Evolutionary conservation across 495 filamentous ascomycete genomes (phyloP).

Genomic region (Trichoderma erinaceum): DNA sequence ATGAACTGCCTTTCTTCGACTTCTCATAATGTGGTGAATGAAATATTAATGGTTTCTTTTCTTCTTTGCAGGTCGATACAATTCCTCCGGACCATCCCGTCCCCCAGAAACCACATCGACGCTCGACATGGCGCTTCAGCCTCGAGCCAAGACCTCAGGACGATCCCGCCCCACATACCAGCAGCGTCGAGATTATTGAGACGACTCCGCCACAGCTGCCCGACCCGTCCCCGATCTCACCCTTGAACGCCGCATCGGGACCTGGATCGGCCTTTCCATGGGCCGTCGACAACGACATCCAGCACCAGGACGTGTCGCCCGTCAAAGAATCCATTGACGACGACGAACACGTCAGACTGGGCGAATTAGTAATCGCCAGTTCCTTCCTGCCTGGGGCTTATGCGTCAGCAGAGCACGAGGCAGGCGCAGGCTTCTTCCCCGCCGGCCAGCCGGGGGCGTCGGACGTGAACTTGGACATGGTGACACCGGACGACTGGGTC

Average conservation of each 20-base stretch:
- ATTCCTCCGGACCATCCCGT: not conserved
- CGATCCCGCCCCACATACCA: slow-evolving; percentile 11
- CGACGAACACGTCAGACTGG: slow-evolving; percentile 3
- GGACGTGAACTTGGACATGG: slow-evolving; percentile 10
- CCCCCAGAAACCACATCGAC: not conserved
- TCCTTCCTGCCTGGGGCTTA: not conserved
- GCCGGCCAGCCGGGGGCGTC: not conserved
- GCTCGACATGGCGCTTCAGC: slow-evolving; percentile 4
- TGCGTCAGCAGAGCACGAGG: not conserved
- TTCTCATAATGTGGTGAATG: not conserved
- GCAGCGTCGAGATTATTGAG: slow-evolving; percentile 5
- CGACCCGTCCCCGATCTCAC: slow-evolving; percentile 23
- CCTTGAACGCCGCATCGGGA: slow-evolving; percentile 20
- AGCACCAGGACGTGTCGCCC: not conserved
- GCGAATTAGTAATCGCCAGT: not conserved
- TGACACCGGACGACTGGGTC: slow-evolving; percentile 32
- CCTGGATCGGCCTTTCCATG: slow-evolving; percentile 16
- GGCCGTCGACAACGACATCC: not conserved
- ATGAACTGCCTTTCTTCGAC: not conserved
- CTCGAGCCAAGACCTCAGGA: slow-evolving; percentile 11
- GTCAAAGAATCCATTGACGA: not conserved
- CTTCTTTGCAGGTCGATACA: not conserved
- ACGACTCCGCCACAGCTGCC: slow-evolving; percentile 22
- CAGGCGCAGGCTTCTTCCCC: not conserved
- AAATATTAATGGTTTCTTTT: slow-evolving; percentile 14